A percentile compares a stretch with the other conserved stretches of the same genome.
These are phyloP conservation scores for Aspergillus haitiensis DNA, from an alignment of 495 filamentous ascomycete species.

Conservation along the genomic window DNA sequence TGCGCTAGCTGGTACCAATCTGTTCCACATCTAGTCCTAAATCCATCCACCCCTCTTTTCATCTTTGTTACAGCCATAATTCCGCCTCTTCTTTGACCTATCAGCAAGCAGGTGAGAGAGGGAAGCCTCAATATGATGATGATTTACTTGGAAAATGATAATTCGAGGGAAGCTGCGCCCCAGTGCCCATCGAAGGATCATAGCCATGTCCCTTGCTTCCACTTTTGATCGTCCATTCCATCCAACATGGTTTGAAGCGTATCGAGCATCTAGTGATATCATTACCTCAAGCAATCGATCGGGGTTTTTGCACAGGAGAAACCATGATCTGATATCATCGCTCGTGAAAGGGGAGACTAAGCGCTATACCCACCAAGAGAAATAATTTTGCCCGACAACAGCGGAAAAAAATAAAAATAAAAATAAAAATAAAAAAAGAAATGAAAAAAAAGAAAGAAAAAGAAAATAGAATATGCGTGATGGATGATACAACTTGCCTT, in stretches of 20 bases:
- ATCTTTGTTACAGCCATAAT: too few relatives aligned
- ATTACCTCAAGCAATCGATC: background rate
- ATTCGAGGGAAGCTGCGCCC: too few relatives aligned
- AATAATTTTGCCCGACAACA: background rate
- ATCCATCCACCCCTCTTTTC: too few relatives aligned
- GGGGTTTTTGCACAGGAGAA: background rate
- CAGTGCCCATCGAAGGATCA: background rate
- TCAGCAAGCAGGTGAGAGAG: too few relatives aligned
- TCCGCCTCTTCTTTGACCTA: too few relatives aligned
- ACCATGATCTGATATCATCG: background rate
- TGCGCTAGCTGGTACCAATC: too few relatives aligned
- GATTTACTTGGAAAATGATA: too few relatives aligned
- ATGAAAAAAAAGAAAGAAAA: background rate
- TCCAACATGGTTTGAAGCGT: background rate
- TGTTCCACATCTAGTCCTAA: too few relatives aligned
- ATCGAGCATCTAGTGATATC: background rate
- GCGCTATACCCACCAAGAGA: background rate
- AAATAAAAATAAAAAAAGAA: background rate
- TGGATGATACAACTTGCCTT: slow-evolving; percentile 9
- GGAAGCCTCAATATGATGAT: too few relatives aligned
- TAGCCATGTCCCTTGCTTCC: background rate
- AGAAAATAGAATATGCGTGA: background rate
- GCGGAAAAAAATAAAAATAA: background rate
- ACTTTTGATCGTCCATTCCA: too few relatives aligned
- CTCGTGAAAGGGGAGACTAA: background rate